Base-by-base conservation (phyloP, 768 basidiomycete species). In the Boletus sp. region DNA sequence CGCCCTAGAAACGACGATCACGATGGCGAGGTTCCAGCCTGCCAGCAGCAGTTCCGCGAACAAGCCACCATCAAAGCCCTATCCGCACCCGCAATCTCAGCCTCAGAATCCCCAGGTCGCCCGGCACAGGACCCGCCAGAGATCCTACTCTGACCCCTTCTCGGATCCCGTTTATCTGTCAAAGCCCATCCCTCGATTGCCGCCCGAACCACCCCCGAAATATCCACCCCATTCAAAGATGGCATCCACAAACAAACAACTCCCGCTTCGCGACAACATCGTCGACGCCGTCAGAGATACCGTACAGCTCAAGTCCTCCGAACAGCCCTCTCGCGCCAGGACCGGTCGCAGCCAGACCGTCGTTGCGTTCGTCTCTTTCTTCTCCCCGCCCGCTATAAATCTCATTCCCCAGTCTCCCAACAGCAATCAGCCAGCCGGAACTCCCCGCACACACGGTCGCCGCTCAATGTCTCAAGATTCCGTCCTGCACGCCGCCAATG, bases 221-320 rank as follows among this genome's bases (percentile, higher is more conserved):
- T 55, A 56, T 24, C 60, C 68, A 24, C 58, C 56, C 9, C 62
- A 66, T 6, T 42, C 62, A 52, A 73, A 53, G 64, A 69, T 67
- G 62, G 14, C 74, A 59, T 14, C 63, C 61, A 41, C 62, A 47
- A 55, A 57, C 52, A 75, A 75, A 47, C 73, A 72, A 17, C 64
- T 62, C 33, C 64, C 64, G 18, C 74, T 73, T 58, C 65, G 75
- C 40, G 71, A 73, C 57, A 69, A 78, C 60, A 80, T 86, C 72
- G 67, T 78, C 54, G 84, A 89, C 35, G 83, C 87, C 42, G 82
- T 89, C 61, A 79, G 83, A 61, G 86, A 91, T 58, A 86, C 88
- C 49, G 86, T 89, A 24, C 78, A 79, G 55, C 73, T 87, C 63
- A 80, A 78, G 48, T 69, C 75, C 40, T 64, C 75, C 30, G 76